Percentiles rank a stretch among this genome's conserved stretches.
Conservation (phyloP, 2,329 filamentous ascomycete species). For the Alternaria infectoria region DNA sequence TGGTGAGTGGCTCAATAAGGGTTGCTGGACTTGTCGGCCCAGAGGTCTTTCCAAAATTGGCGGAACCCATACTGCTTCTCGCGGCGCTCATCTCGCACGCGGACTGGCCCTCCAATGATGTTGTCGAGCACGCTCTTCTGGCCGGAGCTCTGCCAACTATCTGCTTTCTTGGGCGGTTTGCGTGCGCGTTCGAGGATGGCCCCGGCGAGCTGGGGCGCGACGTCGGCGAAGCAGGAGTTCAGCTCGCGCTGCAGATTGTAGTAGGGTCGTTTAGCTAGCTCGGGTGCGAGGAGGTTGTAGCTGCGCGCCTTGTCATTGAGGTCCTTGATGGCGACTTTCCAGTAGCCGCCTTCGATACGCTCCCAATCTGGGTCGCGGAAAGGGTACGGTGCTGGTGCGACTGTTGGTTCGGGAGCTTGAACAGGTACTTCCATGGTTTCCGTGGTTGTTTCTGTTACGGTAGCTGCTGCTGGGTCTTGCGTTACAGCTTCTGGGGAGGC, state of each 20-base stretch:
- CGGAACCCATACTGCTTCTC: conserved; percentile 80
- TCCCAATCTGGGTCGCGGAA: conserved; percentile 85
- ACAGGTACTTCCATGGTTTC: conserved; percentile 21
- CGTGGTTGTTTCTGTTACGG: conserved; percentile 13
- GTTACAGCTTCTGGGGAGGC: conserved; percentile 5
- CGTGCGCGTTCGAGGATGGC: conserved; percentile 74
- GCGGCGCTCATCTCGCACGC: conserved; percentile 75
- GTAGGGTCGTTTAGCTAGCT: conserved; percentile 91
- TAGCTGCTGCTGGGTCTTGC: background rate
- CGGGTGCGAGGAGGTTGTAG: conserved; percentile 95
- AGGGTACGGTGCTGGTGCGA: conserved; percentile 56
- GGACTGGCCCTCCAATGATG: conserved; percentile 61
- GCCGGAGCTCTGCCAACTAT: conserved; percentile 46
- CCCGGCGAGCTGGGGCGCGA: conserved; percentile 75
- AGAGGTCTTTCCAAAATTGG: conserved; percentile 89
- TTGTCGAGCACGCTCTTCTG: conserved; percentile 66
- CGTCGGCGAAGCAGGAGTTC: conserved; percentile 79
- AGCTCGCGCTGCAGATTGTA: conserved; percentile 84
- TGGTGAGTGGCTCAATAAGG: conserved; percentile 8
- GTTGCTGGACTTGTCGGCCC: conserved; percentile 34
- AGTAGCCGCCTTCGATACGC: conserved; percentile 73
- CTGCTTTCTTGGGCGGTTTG: conserved; percentile 50
- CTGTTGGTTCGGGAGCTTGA: conserved; percentile 21
- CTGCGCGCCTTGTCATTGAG: conserved; percentile 82
- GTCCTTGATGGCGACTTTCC: conserved; percentile 74